Conservation (phyloP, 2,329 filamentous ascomycete genomes). For the Trichophyton mentagrophytes region DNA sequence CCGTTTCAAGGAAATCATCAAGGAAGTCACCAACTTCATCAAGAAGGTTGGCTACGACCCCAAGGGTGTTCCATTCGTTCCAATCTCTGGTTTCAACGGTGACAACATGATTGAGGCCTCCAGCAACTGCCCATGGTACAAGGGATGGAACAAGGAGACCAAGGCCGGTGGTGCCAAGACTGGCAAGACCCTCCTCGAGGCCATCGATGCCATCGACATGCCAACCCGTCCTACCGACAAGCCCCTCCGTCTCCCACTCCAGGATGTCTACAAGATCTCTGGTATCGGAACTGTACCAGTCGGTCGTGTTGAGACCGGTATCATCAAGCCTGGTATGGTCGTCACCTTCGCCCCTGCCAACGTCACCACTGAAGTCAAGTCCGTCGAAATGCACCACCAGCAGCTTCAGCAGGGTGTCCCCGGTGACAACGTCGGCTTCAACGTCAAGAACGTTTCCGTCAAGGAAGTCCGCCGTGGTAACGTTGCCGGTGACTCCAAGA, state of each 20-base stretch:
- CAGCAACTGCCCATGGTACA: constrained; percentile 98
- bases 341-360: constrained; percentile 97
- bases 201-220: constrained; percentile 90
- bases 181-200: constrained; percentile 98
- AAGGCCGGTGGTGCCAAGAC: constrained; percentile 58
- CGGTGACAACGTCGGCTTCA: constrained; percentile 99
- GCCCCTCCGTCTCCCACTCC: constrained; percentile 98
- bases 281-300: constrained; percentile 99
- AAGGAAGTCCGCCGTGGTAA: constrained; percentile 99
- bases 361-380: constrained; percentile 99
- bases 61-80: constrained; percentile 95
- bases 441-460: constrained; percentile 99
- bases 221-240: constrained; percentile 93
- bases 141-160: constrained; percentile 99
- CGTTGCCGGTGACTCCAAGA: constrained; percentile 99
- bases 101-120: constrained; percentile 97
- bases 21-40: constrained; percentile 99
- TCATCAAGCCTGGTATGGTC: constrained; percentile 71
- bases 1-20: constrained; percentile 98
- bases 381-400: constrained; percentile 99
- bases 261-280: constrained; percentile 99
- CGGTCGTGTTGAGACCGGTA: constrained; percentile 99
- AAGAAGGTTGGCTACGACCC: constrained; percentile 99
- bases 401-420: constrained; percentile 89
- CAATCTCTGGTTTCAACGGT: constrained; percentile 99